These are phyloP conservation scores for Melanopsichium pennsylvanicum DNA, from an alignment of 1,284 basidiomycete species.

Conservation along the genomic window DNA sequence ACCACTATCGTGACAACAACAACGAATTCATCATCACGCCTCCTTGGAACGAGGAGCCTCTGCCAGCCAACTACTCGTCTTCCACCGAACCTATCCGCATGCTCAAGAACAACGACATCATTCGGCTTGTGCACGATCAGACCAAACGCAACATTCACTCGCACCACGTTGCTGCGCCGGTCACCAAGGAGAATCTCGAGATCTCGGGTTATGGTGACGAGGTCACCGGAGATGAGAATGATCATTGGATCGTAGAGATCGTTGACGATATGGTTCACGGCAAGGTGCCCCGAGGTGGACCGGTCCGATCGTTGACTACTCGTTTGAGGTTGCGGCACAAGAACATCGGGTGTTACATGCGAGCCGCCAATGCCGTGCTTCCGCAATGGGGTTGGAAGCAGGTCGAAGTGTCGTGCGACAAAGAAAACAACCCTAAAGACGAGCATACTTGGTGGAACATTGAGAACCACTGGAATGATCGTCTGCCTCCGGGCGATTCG, in stretches of 20 bases:
- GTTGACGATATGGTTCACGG: constrained; percentile 77
- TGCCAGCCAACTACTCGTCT: constrained; percentile 47
- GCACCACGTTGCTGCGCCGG: constrained; percentile 83
- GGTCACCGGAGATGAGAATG: constrained; percentile 84
- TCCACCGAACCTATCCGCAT: constrained; percentile 68
- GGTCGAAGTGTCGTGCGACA: constrained; percentile 91
- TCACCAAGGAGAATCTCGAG: constrained; percentile 89
- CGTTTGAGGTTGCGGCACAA: constrained; percentile 84
- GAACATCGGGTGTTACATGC: constrained; percentile 74
- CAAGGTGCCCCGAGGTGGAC: constrained; percentile 72
- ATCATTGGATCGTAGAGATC: constrained; percentile 92
- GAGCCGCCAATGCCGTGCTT: constrained; percentile 85
- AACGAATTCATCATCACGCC: constrained; percentile 89
- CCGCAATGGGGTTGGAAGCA: constrained; percentile 99
- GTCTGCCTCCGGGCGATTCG: constrained; percentile 81
- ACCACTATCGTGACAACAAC: constrained; percentile 98
- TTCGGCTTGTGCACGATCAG: constrained; percentile 81
- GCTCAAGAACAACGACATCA: constrained; percentile 78
- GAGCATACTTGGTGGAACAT: constrained; percentile 96
- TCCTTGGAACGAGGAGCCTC: constrained; percentile 73
- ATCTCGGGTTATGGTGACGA: constrained; percentile 91
- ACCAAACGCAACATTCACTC: constrained; percentile 94
- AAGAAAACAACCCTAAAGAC: constrained; percentile 83
- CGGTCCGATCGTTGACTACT: constrained; percentile 88
- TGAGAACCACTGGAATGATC: constrained; percentile 93